Evolutionary conservation across 140 eudicot genomes (phyloP), one percentile per base, ranked within the genome.

Genomic region (Erigeron philadelphicus): DNA sequence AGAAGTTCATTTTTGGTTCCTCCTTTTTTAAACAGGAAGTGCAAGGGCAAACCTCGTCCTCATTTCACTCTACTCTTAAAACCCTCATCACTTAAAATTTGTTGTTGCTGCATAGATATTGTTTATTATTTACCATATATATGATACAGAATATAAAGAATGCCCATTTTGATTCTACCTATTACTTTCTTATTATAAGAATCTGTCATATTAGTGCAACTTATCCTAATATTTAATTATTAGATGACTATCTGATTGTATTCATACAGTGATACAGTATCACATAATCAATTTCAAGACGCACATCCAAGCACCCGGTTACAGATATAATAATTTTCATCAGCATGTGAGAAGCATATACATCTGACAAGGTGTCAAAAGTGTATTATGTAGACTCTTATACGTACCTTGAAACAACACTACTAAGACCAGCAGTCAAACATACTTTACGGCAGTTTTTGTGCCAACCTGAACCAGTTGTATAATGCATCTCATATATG

Each of bases 381-480:
- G 38, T 2, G 38, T 31, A 31, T 17, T 6, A 17, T n/a, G 41
- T 58, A 72, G 67, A 62, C 12, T 9, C 8, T 1, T 54, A 38
- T 70, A 9, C 58, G 16, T 78, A 92, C 96, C 97, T 89, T 54
- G 99, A 94, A 77, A 94, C 90, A 59, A 80, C 90, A 74, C 91
- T 86, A 60, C 94, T 85, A 12, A 94, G 72, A 71, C 97, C 99
- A 7, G 97, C 77, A 59, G 99, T 94, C 64, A 94, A 78, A 78
- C 99, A 94, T 59, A 94, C 90, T 82, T 94, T 94, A 73, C 96
- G 87, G 50, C 99, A 89, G 7, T 87, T 94, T 62, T 87, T 94
- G 43, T 90, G 88, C 99, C 99, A 89, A 57, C 88, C 89, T 9
- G 99, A 85, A 71, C 97, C 97, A 68, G 89, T 85, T 8, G 95